These are phyloP conservation scores for Mortierella hygrophila DNA, from an alignment of 192 early-diverging fungal species.

Conservation along the genomic window DNA sequence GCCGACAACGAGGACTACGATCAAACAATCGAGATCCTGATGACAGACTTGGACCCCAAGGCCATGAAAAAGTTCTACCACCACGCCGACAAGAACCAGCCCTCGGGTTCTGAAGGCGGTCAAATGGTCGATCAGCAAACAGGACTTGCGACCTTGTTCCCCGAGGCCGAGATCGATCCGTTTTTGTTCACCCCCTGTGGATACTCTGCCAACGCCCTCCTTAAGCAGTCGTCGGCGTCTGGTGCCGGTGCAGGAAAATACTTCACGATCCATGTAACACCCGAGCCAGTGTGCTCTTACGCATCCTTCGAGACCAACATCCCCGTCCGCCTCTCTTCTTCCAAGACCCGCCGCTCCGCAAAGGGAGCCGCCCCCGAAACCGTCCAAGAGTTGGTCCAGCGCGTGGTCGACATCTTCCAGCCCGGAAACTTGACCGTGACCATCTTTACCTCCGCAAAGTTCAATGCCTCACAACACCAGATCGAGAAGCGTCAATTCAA, in stretches of 20 bases:
- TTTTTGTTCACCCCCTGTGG: slow-evolving; percentile 97
- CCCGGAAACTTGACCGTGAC: slow-evolving; percentile 90
- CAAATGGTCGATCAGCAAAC: slow-evolving; percentile 77
- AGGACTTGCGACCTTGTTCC: slow-evolving; percentile 86
- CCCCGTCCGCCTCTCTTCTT: slow-evolving; percentile 68
- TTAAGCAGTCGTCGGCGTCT: slow-evolving; percentile 55
- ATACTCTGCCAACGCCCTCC: slow-evolving; percentile 92
- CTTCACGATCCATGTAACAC: slow-evolving; percentile 98
- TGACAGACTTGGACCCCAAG: slow-evolving; percentile 92
- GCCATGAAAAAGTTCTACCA: slow-evolving; percentile 86
- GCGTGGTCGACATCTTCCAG: slow-evolving; percentile 87
- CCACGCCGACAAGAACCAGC: slow-evolving; percentile 67
- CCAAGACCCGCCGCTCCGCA: slow-evolving; percentile 23
- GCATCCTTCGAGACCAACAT: slow-evolving; percentile 98
- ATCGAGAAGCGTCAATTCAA: slow-evolving; percentile 45
- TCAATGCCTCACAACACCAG: slow-evolving; percentile 48
- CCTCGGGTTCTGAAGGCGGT: slow-evolving; percentile 72
- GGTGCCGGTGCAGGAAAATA: slow-evolving; percentile 72
- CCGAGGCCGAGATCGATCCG: slow-evolving; percentile 85
- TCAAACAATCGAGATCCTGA: slow-evolving; percentile 95
- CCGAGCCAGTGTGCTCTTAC: slow-evolving; percentile 96
- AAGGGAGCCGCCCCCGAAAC: slow-evolving; percentile 76
- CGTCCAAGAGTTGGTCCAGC: slow-evolving; percentile 67
- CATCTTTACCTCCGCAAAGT: slow-evolving; percentile 46
- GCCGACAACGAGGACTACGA: slow-evolving; percentile 61